Base-by-base conservation (phyloP, 2,329 filamentous ascomycete genomes). In the Coniochaeta sp. region DNA sequence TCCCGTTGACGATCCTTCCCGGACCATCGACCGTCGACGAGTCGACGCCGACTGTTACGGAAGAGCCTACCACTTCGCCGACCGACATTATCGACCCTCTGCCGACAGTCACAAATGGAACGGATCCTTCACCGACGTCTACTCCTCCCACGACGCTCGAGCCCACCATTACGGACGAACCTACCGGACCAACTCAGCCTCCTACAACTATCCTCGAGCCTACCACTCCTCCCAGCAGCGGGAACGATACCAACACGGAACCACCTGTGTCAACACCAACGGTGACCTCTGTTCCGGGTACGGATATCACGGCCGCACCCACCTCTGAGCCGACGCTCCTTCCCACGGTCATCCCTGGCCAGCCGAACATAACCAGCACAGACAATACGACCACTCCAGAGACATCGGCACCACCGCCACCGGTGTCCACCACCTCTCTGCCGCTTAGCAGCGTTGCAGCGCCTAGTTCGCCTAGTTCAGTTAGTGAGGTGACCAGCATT, bases 341-440 rank as follows among this genome's bases (percentile, higher is more conserved):
- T 14, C 49, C 49, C 5, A 42, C 32, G 4, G 35, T 22, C 12
- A 27, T 27, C 13, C 3, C 46, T 9, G 38, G 30, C 35, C 10
- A 18, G 27, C 38, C 54, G 50, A 53, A 56, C 26, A 58, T 58
- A 3, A 54, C 56, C 16, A 52, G 58, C 7, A 56, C 57, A 51
- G 59, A 50, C 50, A 60, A 61, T 27, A 68, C 52, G 56, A 59
- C 65, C 50, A 56, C 61, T 26, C 33, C 49, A 8, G 20, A 50
- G 26, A 48, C 49, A 16, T 3, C 42, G 4, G 45, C 48, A 14
- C 33, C 45, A 47, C 18, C 20, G 26, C 26, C 48, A 22, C 28
- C 42, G 10, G 6, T 18, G 20, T 16, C 45, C 4, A 48, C 45
- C 5, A 48, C 45, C 9, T 12, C 45, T 2, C 24, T 8, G 14